Conservation (phyloP, 1,139 yeast genomes). For the Blastobotrys aristatus region DNA sequence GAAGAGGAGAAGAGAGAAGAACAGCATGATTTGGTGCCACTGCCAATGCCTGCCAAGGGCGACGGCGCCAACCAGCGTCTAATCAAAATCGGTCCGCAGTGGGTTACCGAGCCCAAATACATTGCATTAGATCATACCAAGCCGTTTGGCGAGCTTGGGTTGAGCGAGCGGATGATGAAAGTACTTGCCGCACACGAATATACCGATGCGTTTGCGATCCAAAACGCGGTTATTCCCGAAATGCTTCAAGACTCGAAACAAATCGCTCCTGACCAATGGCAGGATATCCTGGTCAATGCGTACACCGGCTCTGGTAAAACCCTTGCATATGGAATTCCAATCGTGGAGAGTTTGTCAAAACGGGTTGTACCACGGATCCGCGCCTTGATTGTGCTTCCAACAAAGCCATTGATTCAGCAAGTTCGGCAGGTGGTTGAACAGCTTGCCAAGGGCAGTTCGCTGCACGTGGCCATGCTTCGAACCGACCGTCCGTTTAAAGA, state of each 20-base stretch:
- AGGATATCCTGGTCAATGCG: slow-evolving; percentile 81
- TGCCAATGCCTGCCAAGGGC: slow-evolving; percentile 46
- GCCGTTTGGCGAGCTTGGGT: slow-evolving; percentile 29
- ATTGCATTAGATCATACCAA: slow-evolving; percentile 33
- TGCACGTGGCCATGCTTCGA: slow-evolving; percentile 56
- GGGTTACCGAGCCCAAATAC: slow-evolving; percentile 65
- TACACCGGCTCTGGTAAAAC: slow-evolving; percentile 98
- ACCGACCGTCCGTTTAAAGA: slow-evolving; percentile 60
- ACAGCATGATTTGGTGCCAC: slow-evolving; percentile 53
- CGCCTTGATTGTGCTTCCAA: slow-evolving; percentile 81
- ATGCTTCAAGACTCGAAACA: slow-evolving; percentile 47
- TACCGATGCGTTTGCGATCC: slow-evolving; percentile 69
- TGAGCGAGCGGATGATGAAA: slow-evolving; percentile 38
- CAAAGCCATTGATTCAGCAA: slow-evolving; percentile 80
- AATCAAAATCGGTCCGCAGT: slow-evolving; percentile 26
- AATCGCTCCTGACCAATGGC: slow-evolving; percentile 47
- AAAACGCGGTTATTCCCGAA: slow-evolving; percentile 57
- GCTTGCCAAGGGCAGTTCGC: slow-evolving; percentile 61
- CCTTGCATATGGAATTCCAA: slow-evolving; percentile 79
- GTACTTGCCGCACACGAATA: slow-evolving; percentile 48
- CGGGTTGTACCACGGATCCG: slow-evolving; percentile 70
- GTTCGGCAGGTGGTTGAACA: slow-evolving; percentile 61
- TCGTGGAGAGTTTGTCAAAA: slow-evolving; percentile 58
- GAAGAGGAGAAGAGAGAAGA: slow-evolving; percentile 17
- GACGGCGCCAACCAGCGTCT: slow-evolving; percentile 60